Conservation (phyloP, 2,329 filamentous ascomycete genomes). For the Cercospora berteroae region DNA sequence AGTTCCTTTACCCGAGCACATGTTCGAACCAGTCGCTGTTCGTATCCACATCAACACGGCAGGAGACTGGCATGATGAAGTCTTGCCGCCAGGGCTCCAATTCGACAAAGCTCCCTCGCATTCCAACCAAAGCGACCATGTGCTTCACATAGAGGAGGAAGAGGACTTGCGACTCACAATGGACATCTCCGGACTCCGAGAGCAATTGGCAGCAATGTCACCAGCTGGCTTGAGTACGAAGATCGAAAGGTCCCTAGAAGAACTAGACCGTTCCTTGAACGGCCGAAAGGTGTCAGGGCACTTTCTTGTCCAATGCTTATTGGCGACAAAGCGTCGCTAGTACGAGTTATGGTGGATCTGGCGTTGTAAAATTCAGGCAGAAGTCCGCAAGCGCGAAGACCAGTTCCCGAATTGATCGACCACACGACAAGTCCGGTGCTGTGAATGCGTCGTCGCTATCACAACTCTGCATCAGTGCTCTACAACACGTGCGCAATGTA, state of each 20-base stretch:
- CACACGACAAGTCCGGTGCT: neutral
- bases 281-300: neutral
- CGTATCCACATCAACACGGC: neutral
- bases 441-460: neutral
- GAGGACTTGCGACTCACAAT: neutral
- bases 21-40: neutral
- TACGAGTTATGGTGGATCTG: neutral
- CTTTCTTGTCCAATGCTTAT: neutral
- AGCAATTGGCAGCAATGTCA: neutral
- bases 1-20: neutral
- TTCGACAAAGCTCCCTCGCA: neutral
- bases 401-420: neutral
- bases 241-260: neutral
- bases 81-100: neutral
- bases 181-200: neutral
- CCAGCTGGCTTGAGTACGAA: neutral
- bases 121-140: neutral
- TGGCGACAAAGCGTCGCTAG: constrained; percentile 3
- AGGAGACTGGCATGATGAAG: neutral
- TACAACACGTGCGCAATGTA: neutral
- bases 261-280: neutral
- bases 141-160: neutral
- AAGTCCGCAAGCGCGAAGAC: neutral
- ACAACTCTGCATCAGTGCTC: neutral
- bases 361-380: neutral